phyloP scores from a whole-genome alignment of 164 flowering plant genomes.

The Sedum album region DNA sequence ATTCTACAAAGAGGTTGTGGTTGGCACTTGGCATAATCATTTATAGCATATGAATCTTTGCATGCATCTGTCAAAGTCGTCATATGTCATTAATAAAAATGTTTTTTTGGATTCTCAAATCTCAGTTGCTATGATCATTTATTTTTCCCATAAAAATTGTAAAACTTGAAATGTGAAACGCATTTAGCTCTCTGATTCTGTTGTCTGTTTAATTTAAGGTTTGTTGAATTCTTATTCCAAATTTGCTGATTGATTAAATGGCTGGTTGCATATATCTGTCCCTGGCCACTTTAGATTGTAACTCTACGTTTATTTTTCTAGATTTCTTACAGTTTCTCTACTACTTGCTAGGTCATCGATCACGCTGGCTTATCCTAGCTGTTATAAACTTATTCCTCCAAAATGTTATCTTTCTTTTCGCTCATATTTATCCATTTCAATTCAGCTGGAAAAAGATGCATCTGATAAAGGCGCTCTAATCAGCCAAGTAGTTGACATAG shows the following conservation, averaged over 20 bases:
- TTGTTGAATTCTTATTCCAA: neutral
- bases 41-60: neutral
- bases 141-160: neutral
- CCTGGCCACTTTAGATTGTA: too few relatives aligned
- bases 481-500: constrained; percentile 69
- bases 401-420: neutral
- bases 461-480: constrained; percentile 57
- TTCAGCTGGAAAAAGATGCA: constrained; percentile 95
- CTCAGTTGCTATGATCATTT: neutral
- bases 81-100: neutral
- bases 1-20: neutral
- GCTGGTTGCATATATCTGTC: neutral
- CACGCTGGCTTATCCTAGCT: neutral
- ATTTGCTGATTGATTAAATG: neutral
- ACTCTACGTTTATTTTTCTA: neutral
- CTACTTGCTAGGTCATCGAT: neutral
- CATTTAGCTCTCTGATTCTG: neutral
- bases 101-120: neutral
- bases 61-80: neutral
- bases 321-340: neutral
- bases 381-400: constrained; percentile 3
- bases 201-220: neutral
- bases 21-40: neutral
- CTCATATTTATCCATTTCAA: constrained; percentile 8
- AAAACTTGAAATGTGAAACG: neutral